Base-by-base conservation (phyloP, 1,284 basidiomycete genomes). In the Rhodotorula sp. region DNA sequence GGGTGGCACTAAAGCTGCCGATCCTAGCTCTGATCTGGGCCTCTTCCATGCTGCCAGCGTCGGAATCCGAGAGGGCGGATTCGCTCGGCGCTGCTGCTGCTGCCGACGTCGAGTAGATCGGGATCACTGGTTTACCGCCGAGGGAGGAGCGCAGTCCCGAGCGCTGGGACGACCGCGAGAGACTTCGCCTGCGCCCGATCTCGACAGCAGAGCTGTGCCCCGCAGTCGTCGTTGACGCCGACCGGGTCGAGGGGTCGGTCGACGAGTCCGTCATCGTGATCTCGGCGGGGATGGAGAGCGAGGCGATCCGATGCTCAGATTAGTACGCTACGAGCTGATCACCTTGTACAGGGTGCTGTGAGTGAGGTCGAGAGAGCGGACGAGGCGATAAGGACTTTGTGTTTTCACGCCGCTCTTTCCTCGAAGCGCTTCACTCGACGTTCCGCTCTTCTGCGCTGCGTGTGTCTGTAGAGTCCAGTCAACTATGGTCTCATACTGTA, bases 401-500 rank as follows among this genome's bases (percentile, higher is more conserved):
- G 49, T 23, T 52, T n/a, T 52, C 21, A 14, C n/a, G 23, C 12
- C 21, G 50, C n/a, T 14, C n/a, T 15, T 26, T 54, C n/a, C n/a
- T 15, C 26, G 4, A n/a, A n/a, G 7, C 54, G 34, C 34, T 34
- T 34, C 34, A 34, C 5, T 12, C 54, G 16, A n/a, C 26, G 4
- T 3, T 19, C 28, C 19, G 34, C 47, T 16, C 49, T 18, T 2
- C 48, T 28, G 28, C 5, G 12, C 10, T 5, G 19, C 14, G 43
- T 19, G 15, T 31, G 21, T 23, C 62, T 18, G n/a, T 18, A 55
- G 54, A 10, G 26, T 12, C 10, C 38, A 43, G 38, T 43, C 38
- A 43, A 43, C 14, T 10, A 76, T 76, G 75, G 75, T 74, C 45
- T 74, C 75, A 52, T 76, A 72, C 55, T 76, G 75, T 28, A 28